Evolutionary conservation across 441 rosid genomes (phyloP), one percentile per base, ranked within the genome.

Genomic region (Gossypium laxum): DNA sequence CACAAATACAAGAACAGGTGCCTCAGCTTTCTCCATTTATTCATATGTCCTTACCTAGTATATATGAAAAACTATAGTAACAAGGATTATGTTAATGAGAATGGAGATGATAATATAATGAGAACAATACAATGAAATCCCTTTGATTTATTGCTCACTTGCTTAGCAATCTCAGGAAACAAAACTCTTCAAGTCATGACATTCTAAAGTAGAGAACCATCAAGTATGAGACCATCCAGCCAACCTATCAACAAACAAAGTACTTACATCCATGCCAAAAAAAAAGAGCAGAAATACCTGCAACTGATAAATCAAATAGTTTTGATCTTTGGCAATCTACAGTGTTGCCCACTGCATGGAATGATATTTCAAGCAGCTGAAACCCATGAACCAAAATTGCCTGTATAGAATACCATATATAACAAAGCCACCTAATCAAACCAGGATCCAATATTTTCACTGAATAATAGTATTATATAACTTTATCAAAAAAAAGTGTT

Each of bases 321-420:
- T 92, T 92, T 67, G 88, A 83, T 56, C 89, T 85, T 75, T 79
- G 88, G 80, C 96, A 88, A 78, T 82, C 82, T 67, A 85, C 69
- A 73, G 78, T 77, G 65, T 84, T 83, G 70, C 83, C 88, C 69
- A 86, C 85, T 52, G 96, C 81, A 81, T 91, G 89, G 73, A 88
- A 75, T 91, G 94, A 94, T 79, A 92, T 84, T 76, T 94, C 99
- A 80, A 94, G 93, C 69, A 92, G 77, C 86, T 94, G 99, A 83
- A 92, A 92, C 51, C 99, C 99, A 74, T 94, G 98, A 75, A 92
- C 89, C 82, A 92, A 77, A 81, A 88, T 82, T 21, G 96, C 98
- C 99, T 94, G 76, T 81, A 83, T 55, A 62, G 72, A 72, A 50
- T 30, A 52, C 50, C 48, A 57, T 19, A 19, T 50, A 65, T 21